Evolutionary conservation across 2,329 filamentous ascomycete genomes (phyloP).

Genomic region (Rhexocercosporidium sp.): DNA sequence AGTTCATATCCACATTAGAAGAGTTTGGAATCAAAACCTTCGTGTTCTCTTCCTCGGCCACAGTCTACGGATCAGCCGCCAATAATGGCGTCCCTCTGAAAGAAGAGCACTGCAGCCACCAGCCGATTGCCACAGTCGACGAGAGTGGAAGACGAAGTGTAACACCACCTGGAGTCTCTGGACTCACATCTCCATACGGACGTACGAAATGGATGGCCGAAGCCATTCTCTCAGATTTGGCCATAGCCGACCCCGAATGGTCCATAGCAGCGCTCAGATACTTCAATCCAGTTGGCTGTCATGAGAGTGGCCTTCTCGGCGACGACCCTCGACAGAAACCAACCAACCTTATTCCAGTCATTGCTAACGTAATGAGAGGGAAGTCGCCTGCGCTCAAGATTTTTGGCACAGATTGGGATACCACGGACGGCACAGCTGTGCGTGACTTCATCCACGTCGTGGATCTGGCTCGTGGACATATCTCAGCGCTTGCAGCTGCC

Average conservation of each 20-base stretch:
- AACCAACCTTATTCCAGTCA: conserved; percentile 67
- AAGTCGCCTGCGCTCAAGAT: conserved; percentile 57
- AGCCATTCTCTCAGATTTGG: conserved; percentile 66
- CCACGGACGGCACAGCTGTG: conserved; percentile 66
- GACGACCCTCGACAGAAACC: conserved; percentile 65
- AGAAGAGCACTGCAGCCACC: conserved; percentile 60
- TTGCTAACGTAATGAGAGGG: conserved; percentile 64
- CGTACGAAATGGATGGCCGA: conserved; percentile 71
- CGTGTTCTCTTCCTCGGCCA: conserved; percentile 70
- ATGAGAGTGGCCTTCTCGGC: conserved; percentile 64
- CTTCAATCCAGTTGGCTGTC: conserved; percentile 70
- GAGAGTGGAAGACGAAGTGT: conserved; percentile 37
- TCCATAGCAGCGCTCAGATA: conserved; percentile 66
- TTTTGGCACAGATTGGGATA: conserved; percentile 68
- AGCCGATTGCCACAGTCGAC: conserved; percentile 49
- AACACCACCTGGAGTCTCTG: conserved; percentile 54
- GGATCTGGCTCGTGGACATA: conserved; percentile 66
- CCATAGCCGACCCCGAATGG: conserved; percentile 64
- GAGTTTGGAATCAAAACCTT: conserved; percentile 66
- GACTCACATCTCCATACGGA: conserved; percentile 67
- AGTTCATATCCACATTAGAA: conserved; percentile 60
- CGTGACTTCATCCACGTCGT: conserved; percentile 71
- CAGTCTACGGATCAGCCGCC: conserved; percentile 63
- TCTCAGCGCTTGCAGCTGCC: conserved; percentile 57
- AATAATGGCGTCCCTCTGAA: conserved; percentile 55